These are phyloP conservation scores for Escallonia herrerae DNA, from an alignment of 129 eudicot genomes.

Conservation along the genomic window DNA sequence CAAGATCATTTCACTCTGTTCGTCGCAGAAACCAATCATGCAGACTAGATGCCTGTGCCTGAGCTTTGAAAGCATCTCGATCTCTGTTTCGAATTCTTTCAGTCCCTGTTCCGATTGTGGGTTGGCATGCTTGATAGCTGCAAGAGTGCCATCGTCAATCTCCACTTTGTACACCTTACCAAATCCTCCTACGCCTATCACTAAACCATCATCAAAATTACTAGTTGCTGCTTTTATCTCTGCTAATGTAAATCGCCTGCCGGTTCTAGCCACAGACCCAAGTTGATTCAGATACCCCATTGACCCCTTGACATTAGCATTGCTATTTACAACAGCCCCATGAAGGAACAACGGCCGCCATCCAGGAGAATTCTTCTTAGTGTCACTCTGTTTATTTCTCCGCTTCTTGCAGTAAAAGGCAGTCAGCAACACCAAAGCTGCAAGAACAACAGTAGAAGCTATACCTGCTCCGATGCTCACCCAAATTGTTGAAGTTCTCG, in stretches of 20 bases:
- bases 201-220: conserved; percentile 52
- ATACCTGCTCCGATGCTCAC: conserved; percentile 41
- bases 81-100: conserved; percentile 68
- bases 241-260: conserved; percentile 53
- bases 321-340: conserved; percentile 20
- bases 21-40: conserved; percentile 71
- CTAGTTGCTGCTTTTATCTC: conserved; percentile 66
- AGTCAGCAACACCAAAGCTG: conserved; percentile 19
- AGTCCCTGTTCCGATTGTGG: conserved; percentile 78
- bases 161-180: conserved; percentile 69
- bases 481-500: conserved; percentile 24
- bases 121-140: conserved; percentile 66
- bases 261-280: conserved; percentile 34
- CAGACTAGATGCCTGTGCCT: conserved; percentile 77
- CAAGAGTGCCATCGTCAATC: conserved; percentile 47
- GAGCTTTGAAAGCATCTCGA: conserved; percentile 67
- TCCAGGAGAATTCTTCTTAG: conserved; percentile 35
- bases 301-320: conserved; percentile 29
- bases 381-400: conserved; percentile 27
- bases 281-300: conserved; percentile 14
- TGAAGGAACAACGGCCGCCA: conserved; percentile 36
- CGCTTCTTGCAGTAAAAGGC: conserved; percentile 27
- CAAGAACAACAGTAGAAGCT: conserved; percentile 29
- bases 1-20: conserved; percentile 66
- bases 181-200: conserved; percentile 79